Evolutionary conservation across 345 rosid genomes (phyloP).

Genomic region (Aegle marmelos): DNA sequence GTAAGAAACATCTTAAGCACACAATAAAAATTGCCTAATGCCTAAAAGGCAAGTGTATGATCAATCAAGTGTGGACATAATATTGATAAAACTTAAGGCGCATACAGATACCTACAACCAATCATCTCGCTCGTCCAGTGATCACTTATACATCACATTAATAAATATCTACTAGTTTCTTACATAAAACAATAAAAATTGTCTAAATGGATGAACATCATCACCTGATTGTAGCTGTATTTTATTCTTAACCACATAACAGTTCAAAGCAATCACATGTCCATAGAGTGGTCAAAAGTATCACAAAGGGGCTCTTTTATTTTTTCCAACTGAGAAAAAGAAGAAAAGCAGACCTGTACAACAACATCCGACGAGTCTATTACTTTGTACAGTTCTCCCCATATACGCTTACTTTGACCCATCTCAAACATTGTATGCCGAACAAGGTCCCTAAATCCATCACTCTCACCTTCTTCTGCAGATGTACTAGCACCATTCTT

Average conservation of each 20-base stretch:
- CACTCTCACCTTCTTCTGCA: conserved; percentile 58
- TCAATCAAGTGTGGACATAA: not conserved
- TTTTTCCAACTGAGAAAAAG: not conserved
- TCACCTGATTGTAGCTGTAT: not conserved
- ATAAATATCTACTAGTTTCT: not conserved
- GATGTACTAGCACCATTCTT: conserved; percentile 39
- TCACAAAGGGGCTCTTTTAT: not conserved
- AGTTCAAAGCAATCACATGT: not conserved
- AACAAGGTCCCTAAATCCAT: conserved; percentile 86
- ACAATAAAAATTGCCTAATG: not conserved
- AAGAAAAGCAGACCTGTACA: conserved; percentile 58
- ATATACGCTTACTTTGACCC: conserved; percentile 97
- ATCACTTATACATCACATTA: not conserved
- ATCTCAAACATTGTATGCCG: conserved; percentile 96
- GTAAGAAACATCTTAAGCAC: not conserved
- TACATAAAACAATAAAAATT: not conserved
- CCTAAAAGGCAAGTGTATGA: not conserved
- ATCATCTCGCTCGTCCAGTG: not conserved
- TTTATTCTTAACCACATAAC: not conserved
- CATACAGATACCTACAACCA: not conserved
- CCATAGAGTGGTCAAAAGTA: not conserved
- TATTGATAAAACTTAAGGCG: not conserved
- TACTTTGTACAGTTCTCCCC: conserved; percentile 99
- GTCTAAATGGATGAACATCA: not conserved
- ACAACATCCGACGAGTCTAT: conserved; percentile 94